A percentile compares a stretch with the other conserved stretches of the same genome.
Evolutionary conservation across 2,329 filamentous ascomycete genomes (phyloP).

Genomic region (Penicillium sumatraense): DNA sequence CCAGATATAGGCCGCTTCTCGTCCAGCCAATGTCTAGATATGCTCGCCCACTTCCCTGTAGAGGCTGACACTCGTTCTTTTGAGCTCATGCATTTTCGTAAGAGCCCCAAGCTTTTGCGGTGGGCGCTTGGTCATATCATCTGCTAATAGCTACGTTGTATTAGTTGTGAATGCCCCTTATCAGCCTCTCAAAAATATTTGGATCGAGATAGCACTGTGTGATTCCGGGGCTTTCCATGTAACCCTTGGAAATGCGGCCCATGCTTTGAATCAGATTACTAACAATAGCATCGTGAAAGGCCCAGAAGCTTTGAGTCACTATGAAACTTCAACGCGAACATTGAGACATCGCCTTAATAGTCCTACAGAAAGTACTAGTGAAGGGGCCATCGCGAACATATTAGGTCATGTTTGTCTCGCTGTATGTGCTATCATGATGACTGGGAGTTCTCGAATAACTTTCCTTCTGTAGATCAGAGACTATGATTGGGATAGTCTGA

Average conservation of each 20-base stretch:
- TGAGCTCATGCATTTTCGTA: not conserved
- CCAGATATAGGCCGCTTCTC: not conserved
- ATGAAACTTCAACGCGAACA: not conserved
- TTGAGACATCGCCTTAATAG: not conserved
- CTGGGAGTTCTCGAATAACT: not conserved
- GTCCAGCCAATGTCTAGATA: not conserved
- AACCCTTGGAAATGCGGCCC: not conserved
- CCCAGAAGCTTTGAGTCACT: not conserved
- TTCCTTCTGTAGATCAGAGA: not conserved
- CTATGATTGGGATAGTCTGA: not conserved
- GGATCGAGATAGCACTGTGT: not conserved
- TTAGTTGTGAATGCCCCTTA: not conserved
- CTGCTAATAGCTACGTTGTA: not conserved
- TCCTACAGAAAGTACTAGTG: not conserved
- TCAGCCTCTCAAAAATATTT: not conserved
- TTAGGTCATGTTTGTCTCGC: not conserved
- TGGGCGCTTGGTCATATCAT: not conserved
- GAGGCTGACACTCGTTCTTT: not conserved
- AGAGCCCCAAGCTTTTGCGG: not conserved
- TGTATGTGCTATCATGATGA: not conserved
- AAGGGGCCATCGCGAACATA: not conserved
- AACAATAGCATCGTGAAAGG: not conserved
- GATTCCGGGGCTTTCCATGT: not conserved
- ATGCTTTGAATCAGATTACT: not conserved
- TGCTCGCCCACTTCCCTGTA: not conserved